Conservation (phyloP, 2,329 filamentous ascomycete genomes). For the Colletotrichum tamarilloi region DNA sequence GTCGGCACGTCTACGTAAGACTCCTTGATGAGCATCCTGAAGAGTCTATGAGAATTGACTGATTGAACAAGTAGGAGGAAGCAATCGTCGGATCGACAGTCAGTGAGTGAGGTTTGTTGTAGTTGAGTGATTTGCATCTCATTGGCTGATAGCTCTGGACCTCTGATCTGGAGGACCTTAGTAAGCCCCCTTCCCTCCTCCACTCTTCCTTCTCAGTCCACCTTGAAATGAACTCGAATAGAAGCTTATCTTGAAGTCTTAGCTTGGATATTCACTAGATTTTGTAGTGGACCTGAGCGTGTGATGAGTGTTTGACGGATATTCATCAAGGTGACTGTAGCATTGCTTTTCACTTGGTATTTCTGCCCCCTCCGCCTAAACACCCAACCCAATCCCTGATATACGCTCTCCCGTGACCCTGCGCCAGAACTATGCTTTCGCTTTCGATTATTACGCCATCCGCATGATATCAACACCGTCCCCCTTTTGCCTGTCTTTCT, state of each 20-base stretch:
- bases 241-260: neutral
- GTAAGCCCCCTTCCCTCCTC: constrained; percentile 20
- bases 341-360: neutral
- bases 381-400: neutral
- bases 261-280: no score
- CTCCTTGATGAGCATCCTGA: constrained; percentile 65
- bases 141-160: constrained; percentile 7
- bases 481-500: neutral
- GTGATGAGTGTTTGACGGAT: no score
- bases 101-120: neutral
- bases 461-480: neutral
- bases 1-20: constrained; percentile 62
- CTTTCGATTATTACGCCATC: neutral
- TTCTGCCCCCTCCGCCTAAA: neutral
- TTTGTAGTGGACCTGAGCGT: neutral
- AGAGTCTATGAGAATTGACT: neutral
- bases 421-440: neutral
- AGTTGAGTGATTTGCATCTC: constrained; percentile 26
- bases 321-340: neutral
- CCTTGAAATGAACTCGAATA: neutral
- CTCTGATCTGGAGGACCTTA: constrained; percentile 23
- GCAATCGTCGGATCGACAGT: neutral
- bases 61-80: neutral
- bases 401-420: neutral
- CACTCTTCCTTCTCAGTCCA: neutral